Evolutionary conservation across 2,329 filamentous ascomycete genomes (phyloP).

Genomic region (Blastomyces gilchristii): DNA sequence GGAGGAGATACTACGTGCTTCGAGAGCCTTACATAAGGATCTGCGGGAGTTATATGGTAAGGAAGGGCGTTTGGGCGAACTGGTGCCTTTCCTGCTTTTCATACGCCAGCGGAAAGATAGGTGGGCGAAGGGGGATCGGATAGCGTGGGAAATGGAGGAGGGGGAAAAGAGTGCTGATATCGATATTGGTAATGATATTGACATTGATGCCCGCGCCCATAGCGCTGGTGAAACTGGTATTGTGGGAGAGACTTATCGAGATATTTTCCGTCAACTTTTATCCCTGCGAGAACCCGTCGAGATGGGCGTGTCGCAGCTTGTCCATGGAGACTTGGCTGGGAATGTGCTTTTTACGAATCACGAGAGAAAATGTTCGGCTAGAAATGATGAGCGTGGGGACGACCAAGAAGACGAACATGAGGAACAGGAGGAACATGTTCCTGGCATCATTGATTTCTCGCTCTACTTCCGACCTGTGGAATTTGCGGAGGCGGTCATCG

Average conservation of each 20-base stretch:
- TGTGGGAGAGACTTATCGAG: background rate
- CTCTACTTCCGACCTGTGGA: constrained; percentile 12
- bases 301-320: constrained; percentile 5
- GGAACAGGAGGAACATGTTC: background rate
- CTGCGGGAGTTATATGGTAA: background rate
- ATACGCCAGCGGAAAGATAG: constrained; percentile 7
- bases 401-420: background rate
- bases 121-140: constrained; percentile 11
- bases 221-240: background rate
- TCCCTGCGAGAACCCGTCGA: constrained; percentile 6
- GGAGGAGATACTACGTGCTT: constrained; percentile 8
- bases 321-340: constrained; percentile 10
- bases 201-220: background rate
- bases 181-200: background rate
- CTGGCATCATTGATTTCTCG: constrained; percentile 11
- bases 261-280: background rate
- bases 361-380: background rate
- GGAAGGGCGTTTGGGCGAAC: background rate
- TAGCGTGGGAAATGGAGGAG: constrained; percentile 9
- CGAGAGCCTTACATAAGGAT: constrained; percentile 8
- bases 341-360: constrained; percentile 9
- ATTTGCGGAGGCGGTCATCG: constrained; percentile 8
- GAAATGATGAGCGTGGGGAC: too few relatives aligned
- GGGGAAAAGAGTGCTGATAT: too few relatives aligned
- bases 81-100: background rate